Evolutionary conservation across 495 filamentous ascomycete species (phyloP).

Genomic region (Penicillium angulare): DNA sequence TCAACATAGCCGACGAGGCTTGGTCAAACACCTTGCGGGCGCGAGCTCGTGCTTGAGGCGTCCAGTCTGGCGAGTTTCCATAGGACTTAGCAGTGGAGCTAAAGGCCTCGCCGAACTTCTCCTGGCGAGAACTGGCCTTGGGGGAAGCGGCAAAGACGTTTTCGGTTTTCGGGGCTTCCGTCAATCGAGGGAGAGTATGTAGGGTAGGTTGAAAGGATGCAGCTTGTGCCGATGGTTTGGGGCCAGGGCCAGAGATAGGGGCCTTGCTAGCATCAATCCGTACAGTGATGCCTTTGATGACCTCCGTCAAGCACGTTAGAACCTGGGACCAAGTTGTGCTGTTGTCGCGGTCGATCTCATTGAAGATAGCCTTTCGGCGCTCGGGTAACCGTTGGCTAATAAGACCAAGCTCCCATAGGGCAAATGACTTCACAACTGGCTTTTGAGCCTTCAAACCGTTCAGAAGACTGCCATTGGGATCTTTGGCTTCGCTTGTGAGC

Average conservation of each 20-base stretch:
- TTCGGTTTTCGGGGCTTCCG: conserved; percentile 54
- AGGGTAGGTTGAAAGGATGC: conserved; percentile 36
- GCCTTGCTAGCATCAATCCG: conserved; percentile 61
- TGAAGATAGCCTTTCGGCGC: conserved; percentile 79
- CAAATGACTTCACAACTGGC: conserved; percentile 60
- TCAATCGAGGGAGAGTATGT: conserved; percentile 48
- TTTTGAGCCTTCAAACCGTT: conserved; percentile 74
- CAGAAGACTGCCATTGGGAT: conserved; percentile 88
- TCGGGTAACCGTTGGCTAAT: conserved; percentile 71
- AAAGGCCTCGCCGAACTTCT: conserved; percentile 51
- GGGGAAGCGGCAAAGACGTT: conserved; percentile 55
- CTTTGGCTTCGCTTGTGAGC: conserved; percentile 78
- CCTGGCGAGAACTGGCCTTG: conserved; percentile 44
- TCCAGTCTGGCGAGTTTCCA: conserved; percentile 56
- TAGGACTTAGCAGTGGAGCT: conserved; percentile 56
- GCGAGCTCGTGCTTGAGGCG: conserved; percentile 41
- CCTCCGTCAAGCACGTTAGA: conserved; percentile 59
- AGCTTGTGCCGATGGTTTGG: conserved; percentile 25
- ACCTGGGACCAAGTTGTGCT: conserved; percentile 82
- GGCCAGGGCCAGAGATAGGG: conserved; percentile 45
- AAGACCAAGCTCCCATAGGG: conserved; percentile 85
- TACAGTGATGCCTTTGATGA: conserved; percentile 62
- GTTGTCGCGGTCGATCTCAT: conserved; percentile 80
- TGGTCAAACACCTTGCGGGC: conserved; percentile 41
- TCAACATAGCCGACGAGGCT: conserved; percentile 42